phyloP scores from a whole-genome alignment of 495 filamentous ascomycete genomes.

The Penicillium verhagenii region DNA sequence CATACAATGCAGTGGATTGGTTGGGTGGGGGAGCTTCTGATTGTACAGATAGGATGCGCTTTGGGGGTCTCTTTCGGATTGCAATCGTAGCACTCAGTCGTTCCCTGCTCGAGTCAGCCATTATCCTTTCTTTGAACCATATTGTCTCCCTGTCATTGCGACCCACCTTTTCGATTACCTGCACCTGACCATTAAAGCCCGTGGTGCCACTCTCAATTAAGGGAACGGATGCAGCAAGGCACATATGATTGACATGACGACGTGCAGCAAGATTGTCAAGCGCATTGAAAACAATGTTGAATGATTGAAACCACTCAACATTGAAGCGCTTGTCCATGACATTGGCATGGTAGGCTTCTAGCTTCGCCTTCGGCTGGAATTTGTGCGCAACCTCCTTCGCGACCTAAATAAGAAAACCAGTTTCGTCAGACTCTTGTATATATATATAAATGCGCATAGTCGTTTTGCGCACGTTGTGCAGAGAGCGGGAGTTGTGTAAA shows the following conservation, averaged over 20 bases:
- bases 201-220: slow-evolving; percentile 97
- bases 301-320: slow-evolving; percentile 82
- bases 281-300: slow-evolving; percentile 91
- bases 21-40: slow-evolving; percentile 89
- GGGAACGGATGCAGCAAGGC: slow-evolving; percentile 83
- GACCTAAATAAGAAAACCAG: slow-evolving; percentile 54
- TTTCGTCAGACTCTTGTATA: background rate
- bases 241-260: slow-evolving; percentile 97
- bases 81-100: slow-evolving; percentile 97
- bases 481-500: slow-evolving; percentile 3
- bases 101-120: slow-evolving; percentile 47
- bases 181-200: slow-evolving; percentile 96
- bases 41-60: slow-evolving; percentile 92
- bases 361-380: slow-evolving; percentile 87
- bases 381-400: slow-evolving; percentile 88
- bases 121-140: background rate
- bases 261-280: slow-evolving; percentile 94
- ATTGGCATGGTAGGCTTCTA: slow-evolving; percentile 90
- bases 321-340: slow-evolving; percentile 94
- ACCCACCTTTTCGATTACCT: slow-evolving; percentile 82
- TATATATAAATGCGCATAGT: background rate
- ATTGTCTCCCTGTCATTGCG: background rate
- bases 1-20: slow-evolving; percentile 99
- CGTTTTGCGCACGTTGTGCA: no score
- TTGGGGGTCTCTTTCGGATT: slow-evolving; percentile 84